Evolutionary conservation across 345 rosid species (phyloP), one percentile per base, ranked within the genome.

Genomic region (Kandelia obovata): DNA sequence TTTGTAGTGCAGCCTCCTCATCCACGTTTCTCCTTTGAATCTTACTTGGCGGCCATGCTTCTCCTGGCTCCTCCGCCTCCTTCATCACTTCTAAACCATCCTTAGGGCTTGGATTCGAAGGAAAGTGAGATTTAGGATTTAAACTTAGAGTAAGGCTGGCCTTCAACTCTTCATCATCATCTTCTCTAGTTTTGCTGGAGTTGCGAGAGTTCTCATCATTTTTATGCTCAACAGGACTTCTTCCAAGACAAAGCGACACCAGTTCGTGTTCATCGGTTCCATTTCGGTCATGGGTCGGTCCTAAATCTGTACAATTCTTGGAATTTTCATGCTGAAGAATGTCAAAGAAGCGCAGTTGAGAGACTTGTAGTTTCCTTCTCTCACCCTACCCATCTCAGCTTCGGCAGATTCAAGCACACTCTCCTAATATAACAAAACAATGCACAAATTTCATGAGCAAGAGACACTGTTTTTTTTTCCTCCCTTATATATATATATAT

Each of bases 221-320:
- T 43, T 61, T 79, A 35, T 68, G 52, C 57, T 74, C 72, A 59
- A 35, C 66, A 3, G 87, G 76, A 30, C 76, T 76, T 71, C 86
- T 88, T 66, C 98, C 98, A 10, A 90, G 91, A 28, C 82, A 83
- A 80, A 92, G 96, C 5, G 89, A 92, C 37, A 89, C 92, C 0
- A 87, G 83, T 26, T 84, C 87, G 2, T 68, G 73, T 66, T 81
- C 91, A 76, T 72, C 77, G 7, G 58, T 55, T 59, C 64, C 70
- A 28, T 75, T 55, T 59, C 64, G 70, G 25, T 76, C 63, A 27
- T 61, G 70, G 1, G 64, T 66, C 37, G 79, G 57, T 57, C 66
- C 39, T 28, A 78, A 70, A 34, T 64, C 53, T 60, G 52, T 26
- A 4, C 80, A 43, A 26, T 73, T 72, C 35, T 73, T 77, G 52